phyloP scores from a whole-genome alignment of 2,329 filamentous ascomycete species.

The Pseudomassariella vexata region DNA sequence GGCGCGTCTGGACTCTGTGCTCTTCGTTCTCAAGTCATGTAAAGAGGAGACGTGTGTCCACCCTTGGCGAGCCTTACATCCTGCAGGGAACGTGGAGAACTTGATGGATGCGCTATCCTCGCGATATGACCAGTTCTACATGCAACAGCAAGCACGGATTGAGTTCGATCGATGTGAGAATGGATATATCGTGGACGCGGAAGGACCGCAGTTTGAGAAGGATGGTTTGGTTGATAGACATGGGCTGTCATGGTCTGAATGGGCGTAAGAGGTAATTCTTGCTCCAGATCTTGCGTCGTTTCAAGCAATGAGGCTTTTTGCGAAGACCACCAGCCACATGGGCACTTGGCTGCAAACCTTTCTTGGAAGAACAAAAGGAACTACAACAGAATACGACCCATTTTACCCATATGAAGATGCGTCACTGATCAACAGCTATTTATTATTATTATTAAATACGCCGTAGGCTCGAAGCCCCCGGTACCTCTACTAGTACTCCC shows the following conservation, averaged over 20 bases:
- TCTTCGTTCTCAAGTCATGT: conserved; percentile 58
- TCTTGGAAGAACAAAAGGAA: too few relatives aligned
- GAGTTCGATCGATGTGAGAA: conserved; percentile 46
- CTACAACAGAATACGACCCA: too few relatives aligned
- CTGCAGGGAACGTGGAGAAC: conserved; percentile 41
- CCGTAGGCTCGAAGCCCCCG: too few relatives aligned
- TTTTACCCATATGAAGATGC: too few relatives aligned
- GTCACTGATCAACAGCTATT: too few relatives aligned
- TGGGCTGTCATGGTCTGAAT: conserved; percentile 3
- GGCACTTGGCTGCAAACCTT: too few relatives aligned
- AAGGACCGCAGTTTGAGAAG: conserved; percentile 31
- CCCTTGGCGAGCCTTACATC: conserved; percentile 54
- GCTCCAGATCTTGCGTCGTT: too few relatives aligned
- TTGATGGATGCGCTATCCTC: conserved; percentile 44
- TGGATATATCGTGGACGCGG: conserved; percentile 50
- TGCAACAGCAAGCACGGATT: conserved; percentile 39
- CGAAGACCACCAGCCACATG: too few relatives aligned
- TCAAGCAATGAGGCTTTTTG: too few relatives aligned
- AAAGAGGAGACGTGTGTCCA: conserved; percentile 44
- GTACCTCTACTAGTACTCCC: too few relatives aligned
- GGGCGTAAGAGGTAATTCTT: not conserved
- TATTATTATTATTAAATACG: too few relatives aligned
- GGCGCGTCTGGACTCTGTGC: conserved; percentile 49
- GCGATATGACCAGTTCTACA: conserved; percentile 48
- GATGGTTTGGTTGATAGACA: conserved; percentile 3